Percentiles rank a stretch among this genome's conserved stretches.
Evolutionary conservation across 2,329 filamentous ascomycete genomes (phyloP).

Genomic region (Diplocarpon mali): DNA sequence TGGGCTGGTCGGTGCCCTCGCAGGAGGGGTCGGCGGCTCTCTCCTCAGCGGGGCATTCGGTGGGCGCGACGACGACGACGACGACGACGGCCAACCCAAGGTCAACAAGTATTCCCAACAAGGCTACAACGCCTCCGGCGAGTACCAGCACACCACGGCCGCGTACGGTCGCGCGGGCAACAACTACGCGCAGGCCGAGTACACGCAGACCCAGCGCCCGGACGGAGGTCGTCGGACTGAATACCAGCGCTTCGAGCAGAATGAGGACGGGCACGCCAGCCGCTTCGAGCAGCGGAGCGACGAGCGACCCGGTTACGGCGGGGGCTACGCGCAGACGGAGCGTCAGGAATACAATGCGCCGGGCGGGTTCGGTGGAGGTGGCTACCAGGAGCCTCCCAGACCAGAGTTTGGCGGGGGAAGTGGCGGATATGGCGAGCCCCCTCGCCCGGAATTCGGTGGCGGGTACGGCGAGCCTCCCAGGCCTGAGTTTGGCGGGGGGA

Average conservation of each 20-base stretch:
- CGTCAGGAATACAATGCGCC: slow-evolving; percentile 23
- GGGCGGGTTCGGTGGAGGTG: slow-evolving; percentile 21
- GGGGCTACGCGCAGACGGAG: slow-evolving; percentile 49
- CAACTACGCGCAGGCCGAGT: slow-evolving; percentile 24
- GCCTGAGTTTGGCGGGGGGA: slow-evolving; percentile 3
- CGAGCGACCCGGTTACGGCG: slow-evolving; percentile 37
- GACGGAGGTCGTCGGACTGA: slow-evolving; percentile 47
- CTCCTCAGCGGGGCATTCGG: slow-evolving; percentile 53
- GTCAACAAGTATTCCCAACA: slow-evolving; percentile 36
- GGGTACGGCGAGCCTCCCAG: slow-evolving; percentile 11
- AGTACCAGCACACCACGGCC: slow-evolving; percentile 47
- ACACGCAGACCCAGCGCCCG: slow-evolving; percentile 43
- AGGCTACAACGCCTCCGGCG: slow-evolving; percentile 33
- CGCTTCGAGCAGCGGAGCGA: slow-evolving; percentile 50
- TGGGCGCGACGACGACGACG: slow-evolving; percentile 28
- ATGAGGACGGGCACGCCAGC: slow-evolving; percentile 35
- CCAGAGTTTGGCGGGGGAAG: slow-evolving; percentile 3
- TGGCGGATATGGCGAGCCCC: neutral
- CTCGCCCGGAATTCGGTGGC: slow-evolving; percentile 6
- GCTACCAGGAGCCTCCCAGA: slow-evolving; percentile 12
- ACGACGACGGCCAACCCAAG: slow-evolving; percentile 31
- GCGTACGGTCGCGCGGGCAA: slow-evolving; percentile 45
- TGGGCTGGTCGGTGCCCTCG: slow-evolving; percentile 58
- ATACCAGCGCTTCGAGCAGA: slow-evolving; percentile 48
- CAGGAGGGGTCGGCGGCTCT: slow-evolving; percentile 52